phyloP scores from a whole-genome alignment of 306 rosid species.

The Senna tora region DNA sequence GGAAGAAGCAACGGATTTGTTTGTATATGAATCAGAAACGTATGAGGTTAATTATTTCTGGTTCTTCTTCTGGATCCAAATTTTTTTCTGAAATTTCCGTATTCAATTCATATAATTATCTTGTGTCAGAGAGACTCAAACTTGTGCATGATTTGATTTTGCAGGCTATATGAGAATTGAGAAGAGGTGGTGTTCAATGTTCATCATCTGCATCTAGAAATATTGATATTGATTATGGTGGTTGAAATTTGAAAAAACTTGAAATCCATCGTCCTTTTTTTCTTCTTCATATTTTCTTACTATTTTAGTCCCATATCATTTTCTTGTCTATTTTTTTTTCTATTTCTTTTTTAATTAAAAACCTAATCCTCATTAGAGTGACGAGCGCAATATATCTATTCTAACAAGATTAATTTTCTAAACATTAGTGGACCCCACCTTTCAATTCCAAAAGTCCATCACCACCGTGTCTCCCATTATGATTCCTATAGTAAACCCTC shows the following conservation, averaged over 20 bases:
- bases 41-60: background rate
- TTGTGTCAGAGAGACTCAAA: background rate
- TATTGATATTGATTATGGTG: background rate
- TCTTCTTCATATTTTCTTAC: too few species aligned
- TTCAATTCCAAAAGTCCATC: slow-evolving; percentile 1
- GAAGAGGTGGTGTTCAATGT: background rate
- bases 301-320: slow-evolving; percentile 4
- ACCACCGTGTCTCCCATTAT: background rate
- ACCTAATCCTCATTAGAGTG: slow-evolving; percentile 21
- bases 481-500: background rate
- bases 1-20: too few species aligned
- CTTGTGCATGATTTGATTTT: background rate
- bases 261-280: too few species aligned
- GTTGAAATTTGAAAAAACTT: background rate
- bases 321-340: background rate
- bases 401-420: background rate
- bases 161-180: background rate
- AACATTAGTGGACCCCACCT: background rate
- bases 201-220: background rate
- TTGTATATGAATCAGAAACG: background rate
- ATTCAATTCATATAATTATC: too few species aligned
- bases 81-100: background rate
- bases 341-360: background rate
- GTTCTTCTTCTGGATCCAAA: slow-evolving; percentile 11
- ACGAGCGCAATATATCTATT: background rate